A percentile compares a stretch with the other conserved stretches of the same genome.
These are phyloP conservation scores for Neopestalotiopsis rosae DNA, from an alignment of 2,329 filamentous ascomycete genomes.

Conservation along the genomic window DNA sequence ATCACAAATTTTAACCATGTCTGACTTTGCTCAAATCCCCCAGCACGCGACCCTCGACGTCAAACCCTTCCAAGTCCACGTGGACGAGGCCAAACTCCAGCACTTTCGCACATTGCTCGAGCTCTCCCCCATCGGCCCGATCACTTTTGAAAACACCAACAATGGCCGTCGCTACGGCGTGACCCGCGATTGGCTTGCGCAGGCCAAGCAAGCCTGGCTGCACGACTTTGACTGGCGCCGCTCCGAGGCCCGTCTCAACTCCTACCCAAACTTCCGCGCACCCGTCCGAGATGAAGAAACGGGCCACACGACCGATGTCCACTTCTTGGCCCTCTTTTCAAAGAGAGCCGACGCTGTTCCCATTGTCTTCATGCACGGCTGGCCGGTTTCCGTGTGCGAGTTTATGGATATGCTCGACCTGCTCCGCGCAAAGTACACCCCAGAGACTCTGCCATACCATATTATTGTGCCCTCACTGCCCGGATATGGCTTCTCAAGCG, in stretches of 20 bases:
- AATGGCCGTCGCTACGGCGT: conserved; percentile 17
- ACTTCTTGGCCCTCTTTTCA: conserved; percentile 62
- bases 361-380: conserved; percentile 58
- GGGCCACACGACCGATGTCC: conserved; percentile 44
- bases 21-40: neutral
- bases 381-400: conserved; percentile 59
- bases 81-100: conserved; percentile 6
- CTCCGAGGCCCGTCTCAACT: conserved; percentile 45
- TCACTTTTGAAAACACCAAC: conserved; percentile 15
- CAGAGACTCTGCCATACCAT: conserved; percentile 59
- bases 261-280: conserved; percentile 52
- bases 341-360: conserved; percentile 53
- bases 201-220: conserved; percentile 16
- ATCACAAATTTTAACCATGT: neutral
- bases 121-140: conserved; percentile 16
- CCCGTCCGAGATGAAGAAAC: conserved; percentile 39
- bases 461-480: conserved; percentile 60
- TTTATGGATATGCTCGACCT: conserved; percentile 57
- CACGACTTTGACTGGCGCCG: conserved; percentile 46
- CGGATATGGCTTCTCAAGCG: conserved; percentile 57
- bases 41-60: neutral
- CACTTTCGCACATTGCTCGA: conserved; percentile 18
- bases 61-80: conserved; percentile 4
- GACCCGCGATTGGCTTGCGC: conserved; percentile 15
- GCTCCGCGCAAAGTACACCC: conserved; percentile 52